A percentile compares a stretch with the other conserved stretches of the same genome.
Evolutionary conservation across 257 asterid species (phyloP).

Genomic region (Solanum lycopersicoides): DNA sequence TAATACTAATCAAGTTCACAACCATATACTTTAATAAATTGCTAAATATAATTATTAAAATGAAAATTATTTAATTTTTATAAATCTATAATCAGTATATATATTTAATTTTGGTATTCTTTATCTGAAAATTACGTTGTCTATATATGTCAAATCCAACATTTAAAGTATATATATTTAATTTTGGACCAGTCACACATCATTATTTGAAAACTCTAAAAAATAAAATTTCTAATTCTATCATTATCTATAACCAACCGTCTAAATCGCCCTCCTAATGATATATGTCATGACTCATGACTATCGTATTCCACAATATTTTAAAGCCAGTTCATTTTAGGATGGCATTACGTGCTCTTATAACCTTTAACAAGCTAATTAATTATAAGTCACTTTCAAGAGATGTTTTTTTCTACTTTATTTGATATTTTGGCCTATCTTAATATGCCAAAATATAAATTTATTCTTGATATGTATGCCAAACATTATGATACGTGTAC

Average conservation of each 20-base stretch:
- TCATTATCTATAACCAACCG: too few relatives aligned
- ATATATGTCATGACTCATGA: not conserved
- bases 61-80: not conserved
- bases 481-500: not conserved
- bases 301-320: not conserved
- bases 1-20: not conserved
- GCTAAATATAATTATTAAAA: not conserved
- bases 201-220: too few relatives aligned
- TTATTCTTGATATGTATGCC: not conserved
- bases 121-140: too few relatives aligned
- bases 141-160: too few relatives aligned
- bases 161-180: too few relatives aligned
- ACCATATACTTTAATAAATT: not conserved
- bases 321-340: not conserved
- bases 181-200: too few relatives aligned
- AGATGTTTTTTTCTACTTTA: not conserved
- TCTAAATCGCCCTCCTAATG: not conserved
- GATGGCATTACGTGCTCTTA: not conserved
- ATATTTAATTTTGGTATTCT: too few relatives aligned
- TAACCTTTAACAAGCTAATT: not conserved
- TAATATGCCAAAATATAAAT: not conserved
- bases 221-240: too few relatives aligned
- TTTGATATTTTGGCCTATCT: not conserved
- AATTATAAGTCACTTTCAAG: not conserved
- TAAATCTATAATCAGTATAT: not conserved